Evolutionary conservation across 352 stramenopile species (phyloP).

Genomic region (Phytopythium ostracodes): DNA sequence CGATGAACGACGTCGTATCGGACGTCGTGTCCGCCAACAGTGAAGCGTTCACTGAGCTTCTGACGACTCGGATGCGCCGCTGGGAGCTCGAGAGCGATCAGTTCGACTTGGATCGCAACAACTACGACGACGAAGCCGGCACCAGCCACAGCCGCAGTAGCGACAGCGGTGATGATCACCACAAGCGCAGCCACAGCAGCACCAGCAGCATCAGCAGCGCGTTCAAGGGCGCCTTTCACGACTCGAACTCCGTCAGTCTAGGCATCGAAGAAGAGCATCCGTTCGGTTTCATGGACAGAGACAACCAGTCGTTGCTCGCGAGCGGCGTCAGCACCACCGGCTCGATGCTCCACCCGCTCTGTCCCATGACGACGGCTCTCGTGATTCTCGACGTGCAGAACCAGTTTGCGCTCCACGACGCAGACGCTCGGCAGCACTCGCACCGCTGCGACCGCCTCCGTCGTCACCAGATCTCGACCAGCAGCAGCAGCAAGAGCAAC

Average conservation of each 20-base stretch:
- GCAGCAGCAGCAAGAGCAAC: conserved; percentile 7
- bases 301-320: neutral
- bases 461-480: neutral
- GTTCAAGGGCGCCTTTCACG: conserved; percentile 1
- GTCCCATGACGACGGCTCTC: conserved; percentile 58
- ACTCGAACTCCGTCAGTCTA: neutral
- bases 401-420: conserved; percentile 45
- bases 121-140: conserved; percentile 12
- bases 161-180: neutral
- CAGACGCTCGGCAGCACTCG: conserved; percentile 9
- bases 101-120: conserved; percentile 6
- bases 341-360: conserved; percentile 37
- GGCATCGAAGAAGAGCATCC: neutral
- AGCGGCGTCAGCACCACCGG: neutral
- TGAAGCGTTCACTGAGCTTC: conserved; percentile 7
- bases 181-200: neutral
- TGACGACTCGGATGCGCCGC: conserved; percentile 13
- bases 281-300: neutral
- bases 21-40: neutral
- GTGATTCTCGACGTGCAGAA: conserved; percentile 71
- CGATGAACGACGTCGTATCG: neutral
- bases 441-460: neutral
- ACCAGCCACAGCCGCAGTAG: conserved; percentile 2
- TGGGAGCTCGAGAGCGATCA: conserved; percentile 15
- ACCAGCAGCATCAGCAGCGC: conserved; percentile 14